phyloP scores from a whole-genome alignment of 1,139 yeast species.

The Suhomyces wounanorum region DNA sequence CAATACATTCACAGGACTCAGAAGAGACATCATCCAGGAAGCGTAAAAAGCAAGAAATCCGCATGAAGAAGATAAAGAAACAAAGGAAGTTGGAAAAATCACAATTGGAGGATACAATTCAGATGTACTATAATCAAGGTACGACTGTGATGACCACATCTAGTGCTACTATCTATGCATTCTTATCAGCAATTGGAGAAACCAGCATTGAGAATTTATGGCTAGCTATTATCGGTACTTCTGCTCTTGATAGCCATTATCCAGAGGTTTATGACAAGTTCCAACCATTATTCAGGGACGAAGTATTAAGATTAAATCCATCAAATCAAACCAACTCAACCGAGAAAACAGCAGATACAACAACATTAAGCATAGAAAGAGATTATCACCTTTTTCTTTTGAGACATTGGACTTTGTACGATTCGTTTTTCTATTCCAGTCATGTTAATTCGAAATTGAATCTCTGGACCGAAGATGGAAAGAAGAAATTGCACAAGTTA shows the following conservation, averaged over 20 bases:
- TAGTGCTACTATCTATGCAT: conserved; percentile 76
- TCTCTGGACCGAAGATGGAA: conserved; percentile 91
- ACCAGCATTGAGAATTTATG: conserved; percentile 66
- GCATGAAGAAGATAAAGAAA: conserved; percentile 31
- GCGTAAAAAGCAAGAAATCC: conserved; percentile 34
- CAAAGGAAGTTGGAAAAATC: conserved; percentile 31
- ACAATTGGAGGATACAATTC: conserved; percentile 63
- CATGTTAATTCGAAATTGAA: conserved; percentile 85
- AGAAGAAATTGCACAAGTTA: conserved; percentile 80
- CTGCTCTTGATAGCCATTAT: conserved; percentile 72
- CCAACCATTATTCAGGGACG: conserved; percentile 77
- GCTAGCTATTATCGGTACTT: conserved; percentile 87
- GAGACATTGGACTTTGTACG: conserved; percentile 92
- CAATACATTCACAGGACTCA: conserved; percentile 34
- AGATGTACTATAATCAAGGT: conserved; percentile 80
- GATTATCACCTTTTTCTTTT: conserved; percentile 86
- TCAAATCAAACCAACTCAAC: conserved; percentile 19
- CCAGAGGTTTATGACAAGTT: conserved; percentile 76
- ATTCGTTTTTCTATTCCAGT: conserved; percentile 85
- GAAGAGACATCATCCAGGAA: conserved; percentile 34
- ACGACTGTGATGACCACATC: conserved; percentile 75
- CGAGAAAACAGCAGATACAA: conserved; percentile 60
- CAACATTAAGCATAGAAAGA: conserved; percentile 65
- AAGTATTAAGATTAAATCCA: conserved; percentile 69
- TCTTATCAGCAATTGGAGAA: conserved; percentile 72